These are phyloP conservation scores for Ceratobasidium sp. DNA, from an alignment of 1,284 basidiomycete genomes.

Conservation along the genomic window DNA sequence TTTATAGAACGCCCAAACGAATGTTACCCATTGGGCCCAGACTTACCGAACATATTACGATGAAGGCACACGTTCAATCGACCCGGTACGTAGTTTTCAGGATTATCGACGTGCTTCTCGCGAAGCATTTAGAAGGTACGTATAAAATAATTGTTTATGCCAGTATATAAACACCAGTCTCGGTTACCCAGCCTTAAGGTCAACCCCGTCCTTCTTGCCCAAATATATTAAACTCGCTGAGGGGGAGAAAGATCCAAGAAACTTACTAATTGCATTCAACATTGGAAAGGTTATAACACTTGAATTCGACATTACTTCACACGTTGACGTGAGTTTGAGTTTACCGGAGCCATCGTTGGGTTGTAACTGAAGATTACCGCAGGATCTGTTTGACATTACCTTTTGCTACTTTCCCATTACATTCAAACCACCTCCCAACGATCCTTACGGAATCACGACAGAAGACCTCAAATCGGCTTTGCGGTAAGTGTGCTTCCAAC, in stretches of 20 bases:
- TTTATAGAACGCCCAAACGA: slow-evolving; percentile 18
- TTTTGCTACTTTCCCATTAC: slow-evolving; percentile 99
- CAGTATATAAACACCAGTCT: not conserved
- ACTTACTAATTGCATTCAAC: slow-evolving; percentile 89
- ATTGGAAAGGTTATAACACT: slow-evolving; percentile 86
- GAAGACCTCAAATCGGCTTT: slow-evolving; percentile 86
- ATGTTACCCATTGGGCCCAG: slow-evolving; percentile 57
- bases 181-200: not conserved
- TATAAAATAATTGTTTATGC: not conserved
- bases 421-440: slow-evolving; percentile 93
- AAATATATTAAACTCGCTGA: slow-evolving; percentile 85
- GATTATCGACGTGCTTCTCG: slow-evolving; percentile 84
- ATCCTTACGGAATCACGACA: slow-evolving; percentile 92
- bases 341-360: not conserved
- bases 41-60: slow-evolving; percentile 80
- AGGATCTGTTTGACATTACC: slow-evolving; percentile 94
- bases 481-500: slow-evolving; percentile 59
- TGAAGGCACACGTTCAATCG: slow-evolving; percentile 84
- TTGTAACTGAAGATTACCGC: slow-evolving; percentile 3
- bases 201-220: slow-evolving; percentile 66
- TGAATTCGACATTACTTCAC: slow-evolving; percentile 82
- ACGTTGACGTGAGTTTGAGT: slow-evolving; percentile 73
- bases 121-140: slow-evolving; percentile 76
- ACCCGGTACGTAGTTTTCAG: slow-evolving; percentile 84
- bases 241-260: slow-evolving; percentile 98